Conservation (phyloP, 108 stramenopile genomes). For the Fistulifera solaris region DNA sequence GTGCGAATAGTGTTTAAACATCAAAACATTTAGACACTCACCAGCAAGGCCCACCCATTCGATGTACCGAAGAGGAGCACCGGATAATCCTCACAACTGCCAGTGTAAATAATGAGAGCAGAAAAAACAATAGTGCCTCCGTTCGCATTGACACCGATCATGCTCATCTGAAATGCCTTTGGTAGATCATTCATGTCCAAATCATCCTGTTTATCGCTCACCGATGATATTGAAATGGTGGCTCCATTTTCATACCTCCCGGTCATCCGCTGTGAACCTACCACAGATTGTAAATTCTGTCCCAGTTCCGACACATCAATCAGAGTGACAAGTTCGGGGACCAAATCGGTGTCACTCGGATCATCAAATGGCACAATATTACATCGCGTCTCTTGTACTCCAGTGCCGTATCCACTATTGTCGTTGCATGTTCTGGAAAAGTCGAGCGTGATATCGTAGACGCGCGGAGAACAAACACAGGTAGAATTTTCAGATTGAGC, state of each 20-base stretch:
- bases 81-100: slow-evolving; percentile 19
- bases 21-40: slow-evolving; percentile 7
- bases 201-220: neutral
- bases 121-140: slow-evolving; percentile 16
- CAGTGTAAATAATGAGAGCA: slow-evolving; percentile 21
- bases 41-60: slow-evolving; percentile 25
- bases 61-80: slow-evolving; percentile 16
- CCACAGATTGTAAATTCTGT: slow-evolving; percentile 13
- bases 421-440: slow-evolving; percentile 20
- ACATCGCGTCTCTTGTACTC: slow-evolving; percentile 16
- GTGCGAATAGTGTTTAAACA: neutral
- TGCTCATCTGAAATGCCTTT: slow-evolving; percentile 25
- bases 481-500: neutral
- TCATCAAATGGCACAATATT: slow-evolving; percentile 15
- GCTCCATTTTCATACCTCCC: slow-evolving; percentile 19
- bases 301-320: slow-evolving; percentile 30
- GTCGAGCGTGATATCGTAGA: slow-evolving; percentile 25
- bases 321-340: slow-evolving; percentile 18
- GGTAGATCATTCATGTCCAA: slow-evolving; percentile 11
- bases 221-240: slow-evolving; percentile 3
- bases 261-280: slow-evolving; percentile 8
- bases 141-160: slow-evolving; percentile 16
- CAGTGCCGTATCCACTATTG: slow-evolving; percentile 8
- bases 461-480: slow-evolving; percentile 24
- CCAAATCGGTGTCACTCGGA: slow-evolving; percentile 17